A percentile compares a stretch with the other conserved stretches of the same genome.
Conservation (phyloP, 805 yeast species). For the Wickerhamomyces tratensis region DNA sequence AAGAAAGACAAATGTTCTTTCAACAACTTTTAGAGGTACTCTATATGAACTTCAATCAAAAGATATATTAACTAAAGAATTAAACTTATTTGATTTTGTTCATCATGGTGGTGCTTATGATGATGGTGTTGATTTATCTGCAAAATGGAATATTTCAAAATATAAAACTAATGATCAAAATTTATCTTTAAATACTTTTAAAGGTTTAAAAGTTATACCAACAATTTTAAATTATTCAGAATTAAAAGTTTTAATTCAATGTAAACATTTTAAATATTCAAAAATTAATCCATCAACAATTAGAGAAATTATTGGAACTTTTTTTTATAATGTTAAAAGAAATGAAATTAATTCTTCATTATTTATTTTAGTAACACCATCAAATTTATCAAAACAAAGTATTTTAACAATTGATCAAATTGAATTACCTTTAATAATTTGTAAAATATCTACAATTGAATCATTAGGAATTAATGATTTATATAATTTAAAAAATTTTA, state of each 20-base stretch:
- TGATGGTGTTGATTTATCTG: slow-evolving; percentile 16
- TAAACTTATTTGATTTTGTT: slow-evolving; percentile 2
- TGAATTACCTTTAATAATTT: slow-evolving; percentile 34
- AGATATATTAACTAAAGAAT: slow-evolving; percentile 24
- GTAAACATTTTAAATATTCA: slow-evolving; percentile 31
- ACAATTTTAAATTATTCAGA: slow-evolving; percentile 19
- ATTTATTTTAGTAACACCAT: slow-evolving; percentile 38
- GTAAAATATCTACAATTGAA: slow-evolving; percentile 27
- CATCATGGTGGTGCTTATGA: slow-evolving; percentile 18
- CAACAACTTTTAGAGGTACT: slow-evolving; percentile 27
- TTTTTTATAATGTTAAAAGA: slow-evolving; percentile 25
- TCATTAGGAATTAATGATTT: slow-evolving; percentile 14
- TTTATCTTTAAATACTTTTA: no score
- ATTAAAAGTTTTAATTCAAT: slow-evolving; percentile 15
- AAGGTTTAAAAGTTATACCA: slow-evolving; percentile 3
- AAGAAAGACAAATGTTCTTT: no score
- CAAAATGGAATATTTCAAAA: slow-evolving; percentile 9
- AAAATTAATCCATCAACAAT: slow-evolving; percentile 35
- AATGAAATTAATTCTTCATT: slow-evolving; percentile 14
- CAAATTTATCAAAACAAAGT: slow-evolving; percentile 38
- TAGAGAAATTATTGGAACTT: slow-evolving; percentile 46
- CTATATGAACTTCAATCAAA: slow-evolving; percentile 40
- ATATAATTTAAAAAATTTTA: slow-evolving; percentile 28
- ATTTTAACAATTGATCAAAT: slow-evolving; percentile 33
- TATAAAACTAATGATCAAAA: slow-evolving; percentile 1